phyloP scores from a whole-genome alignment of 805 yeast species.

The Candida fluviatilis region DNA sequence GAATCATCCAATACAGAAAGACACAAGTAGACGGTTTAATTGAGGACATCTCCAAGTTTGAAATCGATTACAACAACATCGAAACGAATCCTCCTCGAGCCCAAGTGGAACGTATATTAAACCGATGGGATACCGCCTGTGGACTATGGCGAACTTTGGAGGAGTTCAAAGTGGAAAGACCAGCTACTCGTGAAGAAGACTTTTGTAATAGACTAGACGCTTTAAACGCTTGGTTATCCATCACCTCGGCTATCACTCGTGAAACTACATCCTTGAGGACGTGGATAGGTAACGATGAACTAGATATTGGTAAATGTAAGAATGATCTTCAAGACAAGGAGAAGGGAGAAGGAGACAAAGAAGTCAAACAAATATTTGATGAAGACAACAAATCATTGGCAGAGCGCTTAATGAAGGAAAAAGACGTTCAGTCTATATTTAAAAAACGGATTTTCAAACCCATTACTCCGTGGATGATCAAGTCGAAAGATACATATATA shows the following conservation, averaged over 20 bases:
- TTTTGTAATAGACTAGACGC: slow-evolving; percentile 71
- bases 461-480: slow-evolving; percentile 76
- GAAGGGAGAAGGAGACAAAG: slow-evolving; percentile 7
- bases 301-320: slow-evolving; percentile 52
- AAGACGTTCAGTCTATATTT: slow-evolving; percentile 69
- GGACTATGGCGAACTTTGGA: slow-evolving; percentile 74
- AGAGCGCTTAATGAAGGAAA: slow-evolving; percentile 77
- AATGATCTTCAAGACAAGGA: slow-evolving; percentile 9
- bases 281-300: slow-evolving; percentile 84
- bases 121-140: slow-evolving; percentile 62
- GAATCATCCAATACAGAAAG: slow-evolving; percentile 64
- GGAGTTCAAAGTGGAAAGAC: slow-evolving; percentile 77
- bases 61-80: slow-evolving; percentile 42
- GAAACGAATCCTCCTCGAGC: slow-evolving; percentile 25
- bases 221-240: slow-evolving; percentile 76
- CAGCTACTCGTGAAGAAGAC: slow-evolving; percentile 58
- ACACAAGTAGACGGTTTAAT: slow-evolving; percentile 69
- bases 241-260: slow-evolving; percentile 61
- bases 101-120: slow-evolving; percentile 55
- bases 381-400: slow-evolving; percentile 70
- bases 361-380: slow-evolving; percentile 38
- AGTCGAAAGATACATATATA: slow-evolving; percentile 70
- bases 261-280: slow-evolving; percentile 57
- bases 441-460: slow-evolving; percentile 63
- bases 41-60: slow-evolving; percentile 64